A percentile compares a stretch with the other conserved stretches of the same genome.
phyloP scores from a whole-genome alignment of 306 rosid species.

The Alnus rubra region DNA sequence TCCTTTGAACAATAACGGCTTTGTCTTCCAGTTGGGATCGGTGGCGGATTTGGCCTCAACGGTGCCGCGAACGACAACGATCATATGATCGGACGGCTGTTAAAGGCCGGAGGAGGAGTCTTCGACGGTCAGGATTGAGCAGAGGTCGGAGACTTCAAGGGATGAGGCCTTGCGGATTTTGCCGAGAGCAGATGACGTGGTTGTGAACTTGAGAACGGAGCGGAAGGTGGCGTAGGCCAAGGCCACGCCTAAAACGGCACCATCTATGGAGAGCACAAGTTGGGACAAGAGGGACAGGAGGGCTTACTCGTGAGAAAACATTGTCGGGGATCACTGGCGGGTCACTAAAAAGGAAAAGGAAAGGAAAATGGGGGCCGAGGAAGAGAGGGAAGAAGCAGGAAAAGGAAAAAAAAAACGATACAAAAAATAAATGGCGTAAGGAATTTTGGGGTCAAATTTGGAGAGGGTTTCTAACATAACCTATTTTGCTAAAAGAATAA shows the following conservation, averaged over 20 bases:
- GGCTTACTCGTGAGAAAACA: constrained; percentile 83
- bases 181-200: constrained; percentile 52
- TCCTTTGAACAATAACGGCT: constrained; percentile 69
- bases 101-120: neutral
- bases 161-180: constrained; percentile 64
- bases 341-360: no score
- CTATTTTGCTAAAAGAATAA: no score
- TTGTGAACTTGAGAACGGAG: constrained; percentile 47
- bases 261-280: constrained; percentile 70
- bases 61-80: constrained; percentile 70
- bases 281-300: constrained; percentile 62
- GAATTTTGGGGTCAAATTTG: no score
- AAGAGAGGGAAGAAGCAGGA: no score
- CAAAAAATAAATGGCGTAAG: no score
- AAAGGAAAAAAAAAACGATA: no score
- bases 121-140: constrained; percentile 50
- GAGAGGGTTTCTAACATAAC: no score
- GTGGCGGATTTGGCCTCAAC: constrained; percentile 69
- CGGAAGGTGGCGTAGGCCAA: constrained; percentile 68
- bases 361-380: no score
- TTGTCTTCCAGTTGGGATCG: constrained; percentile 64
- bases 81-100: constrained; percentile 28
- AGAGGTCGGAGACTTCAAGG: constrained; percentile 72
- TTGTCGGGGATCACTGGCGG: neutral
- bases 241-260: constrained; percentile 78